These are phyloP conservation scores for Leishmania gerbilli DNA, from an alignment of 208 protist genomes.

Conservation along the genomic window DNA sequence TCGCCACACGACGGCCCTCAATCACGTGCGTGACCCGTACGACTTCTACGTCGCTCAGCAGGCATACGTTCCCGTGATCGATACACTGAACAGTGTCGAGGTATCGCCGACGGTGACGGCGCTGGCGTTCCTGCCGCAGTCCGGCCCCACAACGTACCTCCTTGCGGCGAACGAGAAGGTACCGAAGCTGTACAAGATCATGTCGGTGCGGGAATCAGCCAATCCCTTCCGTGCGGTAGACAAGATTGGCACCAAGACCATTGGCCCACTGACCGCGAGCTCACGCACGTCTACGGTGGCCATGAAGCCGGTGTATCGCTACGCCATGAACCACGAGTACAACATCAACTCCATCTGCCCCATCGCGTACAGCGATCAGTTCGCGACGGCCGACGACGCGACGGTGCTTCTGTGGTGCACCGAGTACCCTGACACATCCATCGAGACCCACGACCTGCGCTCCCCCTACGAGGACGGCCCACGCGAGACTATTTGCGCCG, in stretches of 20 bases:
- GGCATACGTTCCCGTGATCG: slow-evolving; percentile 84
- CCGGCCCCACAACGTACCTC: slow-evolving; percentile 60
- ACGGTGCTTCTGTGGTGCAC: slow-evolving; percentile 88
- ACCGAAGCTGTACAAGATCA: slow-evolving; percentile 86
- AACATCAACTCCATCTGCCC: slow-evolving; percentile 85
- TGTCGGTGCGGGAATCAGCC: slow-evolving; percentile 63
- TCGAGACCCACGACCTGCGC: slow-evolving; percentile 77
- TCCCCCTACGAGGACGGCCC: slow-evolving; percentile 55
- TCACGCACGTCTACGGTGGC: slow-evolving; percentile 45
- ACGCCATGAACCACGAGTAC: slow-evolving; percentile 86
- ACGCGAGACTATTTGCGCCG: slow-evolving; percentile 60
- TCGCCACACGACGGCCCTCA: slow-evolving; percentile 14
- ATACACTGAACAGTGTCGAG: slow-evolving; percentile 86
- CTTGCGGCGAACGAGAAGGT: slow-evolving; percentile 87
- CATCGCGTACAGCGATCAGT: slow-evolving; percentile 72
- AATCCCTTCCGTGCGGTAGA: slow-evolving; percentile 68
- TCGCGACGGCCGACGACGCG: slow-evolving; percentile 84
- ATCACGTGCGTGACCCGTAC: slow-evolving; percentile 48
- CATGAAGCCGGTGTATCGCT: slow-evolving; percentile 75
- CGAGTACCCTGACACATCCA: slow-evolving; percentile 84
- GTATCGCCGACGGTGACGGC: slow-evolving; percentile 75
- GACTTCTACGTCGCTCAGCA: slow-evolving; percentile 67
- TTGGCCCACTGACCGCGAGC: slow-evolving; percentile 49
- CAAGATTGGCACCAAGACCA: slow-evolving; percentile 54
- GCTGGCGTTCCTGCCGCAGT: slow-evolving; percentile 76